Evolutionary conservation across 495 filamentous ascomycete species (phyloP), one percentile per base, ranked within the genome.

Genomic region (Aspergillus heteromorphus): DNA sequence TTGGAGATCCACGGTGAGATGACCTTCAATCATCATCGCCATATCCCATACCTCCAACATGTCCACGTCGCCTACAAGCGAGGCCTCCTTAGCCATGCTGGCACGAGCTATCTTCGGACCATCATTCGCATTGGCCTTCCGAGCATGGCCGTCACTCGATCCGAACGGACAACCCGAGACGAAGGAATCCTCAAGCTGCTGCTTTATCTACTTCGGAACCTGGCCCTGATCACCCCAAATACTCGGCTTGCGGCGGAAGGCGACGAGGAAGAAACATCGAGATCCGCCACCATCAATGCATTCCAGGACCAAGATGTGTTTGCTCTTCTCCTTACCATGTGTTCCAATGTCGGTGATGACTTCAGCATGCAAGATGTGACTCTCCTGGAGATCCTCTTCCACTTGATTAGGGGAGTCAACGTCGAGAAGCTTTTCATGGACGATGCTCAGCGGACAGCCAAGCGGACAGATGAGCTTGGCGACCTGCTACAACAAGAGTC

Each of bases 161-260:
- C 84, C 20, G 92, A 97, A 61, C 77, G 95, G 48, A 84, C 79
- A 10, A 69, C 78, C 17, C 80, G 92, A 52, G 93, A 99, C 59
- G 89, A 96, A 65, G 92, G 89, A 23, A 92, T 97, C 54, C 93
- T 99, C 59, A 93, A 91, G 60, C 78, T 99, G 21, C 77, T 96
- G 55, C 75, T 99, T 7, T 95, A 92, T 64, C 85, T 97, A 53
- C 65, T 97, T 9, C 81, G 93, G 19, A 99, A 99, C 62, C 76
- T 97, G 25, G 83, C 86, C 18, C 83, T 92, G 67, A 97, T 97
- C 20, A 78, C 83, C 4, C 83, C 87, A 2, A 87, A 89, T 25
- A 67, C 68, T 48, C 68, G 75, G 49, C 70, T 82, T 20, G 76
- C 79, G 1, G 73, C 73, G 6, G 84, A 88, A 58, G 87, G 84